Conservation (phyloP, 2,329 filamentous ascomycete species). For the Fusarium musae region DNA sequence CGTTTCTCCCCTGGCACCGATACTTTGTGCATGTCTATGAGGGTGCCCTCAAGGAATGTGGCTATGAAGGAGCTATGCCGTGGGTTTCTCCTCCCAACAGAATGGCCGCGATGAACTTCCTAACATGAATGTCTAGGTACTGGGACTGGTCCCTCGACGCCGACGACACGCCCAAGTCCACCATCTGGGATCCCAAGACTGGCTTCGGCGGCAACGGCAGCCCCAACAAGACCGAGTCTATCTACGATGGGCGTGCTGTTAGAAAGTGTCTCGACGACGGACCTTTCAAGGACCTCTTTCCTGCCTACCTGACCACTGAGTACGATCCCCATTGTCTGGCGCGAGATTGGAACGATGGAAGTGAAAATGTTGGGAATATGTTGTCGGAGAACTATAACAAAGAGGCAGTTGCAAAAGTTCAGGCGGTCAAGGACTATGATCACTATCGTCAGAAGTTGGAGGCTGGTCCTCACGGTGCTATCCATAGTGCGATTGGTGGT, state of each 20-base stretch:
- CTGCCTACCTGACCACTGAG: neutral
- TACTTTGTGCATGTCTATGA: neutral
- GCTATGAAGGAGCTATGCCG: neutral
- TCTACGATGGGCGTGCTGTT: neutral
- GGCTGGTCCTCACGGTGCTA: neutral
- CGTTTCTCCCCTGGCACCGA: neutral
- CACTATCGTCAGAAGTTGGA: neutral
- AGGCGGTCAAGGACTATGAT: neutral
- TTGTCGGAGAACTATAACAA: neutral
- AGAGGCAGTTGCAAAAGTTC: neutral
- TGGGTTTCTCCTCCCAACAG: neutral
- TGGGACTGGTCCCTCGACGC: neutral
- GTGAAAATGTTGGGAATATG: neutral
- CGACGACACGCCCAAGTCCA: neutral
- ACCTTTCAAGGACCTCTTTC: neutral
- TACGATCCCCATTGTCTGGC: neutral
- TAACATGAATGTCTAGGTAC: accelerated
- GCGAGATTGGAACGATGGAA: neutral
- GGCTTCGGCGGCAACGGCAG: neutral
- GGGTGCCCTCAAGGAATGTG: neutral
- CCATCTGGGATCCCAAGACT: neutral
- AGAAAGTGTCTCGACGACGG: accelerated
- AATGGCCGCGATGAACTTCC: no score
- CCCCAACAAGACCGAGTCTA: neutral
- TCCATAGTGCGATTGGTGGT: neutral